Evolutionary conservation across 345 rosid genomes (phyloP).

Genomic region (Jatropha curcas): DNA sequence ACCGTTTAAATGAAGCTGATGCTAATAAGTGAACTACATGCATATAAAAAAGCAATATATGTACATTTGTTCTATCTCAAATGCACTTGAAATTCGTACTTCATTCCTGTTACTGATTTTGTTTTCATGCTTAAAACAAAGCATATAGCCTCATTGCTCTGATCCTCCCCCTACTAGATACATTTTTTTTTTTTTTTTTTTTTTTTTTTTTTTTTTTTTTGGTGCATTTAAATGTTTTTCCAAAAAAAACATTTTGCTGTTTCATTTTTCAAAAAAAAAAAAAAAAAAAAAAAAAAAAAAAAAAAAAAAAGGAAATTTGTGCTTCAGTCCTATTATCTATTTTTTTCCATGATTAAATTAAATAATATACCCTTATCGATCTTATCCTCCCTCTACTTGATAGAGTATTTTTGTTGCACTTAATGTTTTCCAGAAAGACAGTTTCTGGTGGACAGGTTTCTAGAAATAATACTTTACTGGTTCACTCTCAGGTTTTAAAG

Average conservation of each 20-base stretch:
- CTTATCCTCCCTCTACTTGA: not conserved
- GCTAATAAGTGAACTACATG: not conserved
- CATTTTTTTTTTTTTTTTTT: no score
- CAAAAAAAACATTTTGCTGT: no score
- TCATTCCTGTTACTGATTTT: not conserved
- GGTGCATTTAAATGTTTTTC: no score
- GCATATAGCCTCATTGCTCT: not conserved
- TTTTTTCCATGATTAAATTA: not conserved
- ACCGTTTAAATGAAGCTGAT: not conserved
- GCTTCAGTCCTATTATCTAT: not conserved
- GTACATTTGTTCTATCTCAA: not conserved
- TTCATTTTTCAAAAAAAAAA: no score
- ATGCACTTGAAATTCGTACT: not conserved
- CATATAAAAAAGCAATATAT: not conserved
- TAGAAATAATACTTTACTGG: not conserved
- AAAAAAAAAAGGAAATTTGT: no score
- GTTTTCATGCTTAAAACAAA: not conserved
- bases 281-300: no score
- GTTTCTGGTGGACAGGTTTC: not conserved
- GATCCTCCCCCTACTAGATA: not conserved
- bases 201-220: no score
- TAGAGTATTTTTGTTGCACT: not conserved
- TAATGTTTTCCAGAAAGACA: not conserved
- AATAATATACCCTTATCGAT: not conserved
- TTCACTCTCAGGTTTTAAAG: slow-evolving; percentile 74